Evolutionary conservation across 1,284 basidiomycete genomes (phyloP), one percentile per base, ranked within the genome.

Genomic region (Apiotrichum sp.): DNA sequence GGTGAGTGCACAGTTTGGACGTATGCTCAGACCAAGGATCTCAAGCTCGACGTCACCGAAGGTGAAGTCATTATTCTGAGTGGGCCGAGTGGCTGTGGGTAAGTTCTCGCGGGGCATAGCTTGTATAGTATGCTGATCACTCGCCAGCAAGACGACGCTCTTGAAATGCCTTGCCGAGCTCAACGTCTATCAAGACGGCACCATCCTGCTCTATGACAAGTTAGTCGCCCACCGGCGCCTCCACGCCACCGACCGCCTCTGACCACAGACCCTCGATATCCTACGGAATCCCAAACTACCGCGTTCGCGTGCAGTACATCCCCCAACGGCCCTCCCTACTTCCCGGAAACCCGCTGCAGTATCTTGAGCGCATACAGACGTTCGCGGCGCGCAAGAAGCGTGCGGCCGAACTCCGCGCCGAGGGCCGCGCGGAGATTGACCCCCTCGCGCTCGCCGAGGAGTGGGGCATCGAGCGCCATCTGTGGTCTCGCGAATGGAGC

Each of bases 301-400:
- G 90, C 52, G 88, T 86, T 0, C 81, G 80, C 57, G 84, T 92
- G 2, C 81, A 85, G 62, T 93, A 93, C 69, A 84, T 92, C 43
- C 89, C 89, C 0, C 90, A 93, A 72, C 80, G 90, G 22, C 86
- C 89, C 0, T 87, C 88, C 0, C 77, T 92, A 13, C 81, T 92
- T n/a, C 83, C 88, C 0, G 86, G 86, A 5, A 86, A 86, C 4
- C 89, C 89, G 2, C 79, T 81, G 36, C 84, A 87, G 57, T 88
- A 91, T 63, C 76, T 91, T 52, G 67, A 74, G 3, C 78, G 81
- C 0, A 77, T 89, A 56, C 77, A 77, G 33, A 71, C 76, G 8
- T 86, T 89, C 65, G 67, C 73, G 34, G 80, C 86, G 10, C 85
- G 86, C 29, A 60, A 62, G 56, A 49, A 51, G 44, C 55, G 53